These are phyloP conservation scores for Acacia crassicarpa DNA, from an alignment of 306 rosid species.

Conservation along the genomic window DNA sequence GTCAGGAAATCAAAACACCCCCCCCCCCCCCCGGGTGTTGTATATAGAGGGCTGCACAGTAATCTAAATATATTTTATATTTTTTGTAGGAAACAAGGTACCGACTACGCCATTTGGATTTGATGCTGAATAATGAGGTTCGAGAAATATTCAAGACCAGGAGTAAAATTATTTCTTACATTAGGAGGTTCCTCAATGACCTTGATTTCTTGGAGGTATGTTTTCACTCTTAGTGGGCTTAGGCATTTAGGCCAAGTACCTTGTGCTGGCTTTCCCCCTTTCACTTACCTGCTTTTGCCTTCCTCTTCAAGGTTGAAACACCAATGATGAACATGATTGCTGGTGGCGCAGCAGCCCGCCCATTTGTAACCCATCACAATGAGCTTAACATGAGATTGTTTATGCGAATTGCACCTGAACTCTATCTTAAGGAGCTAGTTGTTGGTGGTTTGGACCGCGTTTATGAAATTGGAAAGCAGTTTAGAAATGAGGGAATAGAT, in stretches of 20 bases:
- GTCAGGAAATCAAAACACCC: neutral
- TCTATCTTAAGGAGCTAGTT: slow-evolving; percentile 86
- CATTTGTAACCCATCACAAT: slow-evolving; percentile 89
- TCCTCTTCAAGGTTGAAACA: slow-evolving; percentile 76
- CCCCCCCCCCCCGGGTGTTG: too few relatives aligned
- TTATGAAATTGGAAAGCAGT: slow-evolving; percentile 97
- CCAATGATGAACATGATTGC: slow-evolving; percentile 99
- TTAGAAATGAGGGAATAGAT: slow-evolving; percentile 97
- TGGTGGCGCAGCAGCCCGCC: slow-evolving; percentile 97
- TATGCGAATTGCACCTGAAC: slow-evolving; percentile 97
- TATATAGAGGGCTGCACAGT: neutral
- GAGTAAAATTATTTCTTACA: slow-evolving; percentile 57
- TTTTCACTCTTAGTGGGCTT: slow-evolving; percentile 14
- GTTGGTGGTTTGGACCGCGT: slow-evolving; percentile 98
- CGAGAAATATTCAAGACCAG: slow-evolving; percentile 86
- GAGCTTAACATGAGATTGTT: slow-evolving; percentile 82
- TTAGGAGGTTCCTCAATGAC: slow-evolving; percentile 70
- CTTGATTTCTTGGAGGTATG: slow-evolving; percentile 94
- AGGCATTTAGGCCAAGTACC: slow-evolving; percentile 1
- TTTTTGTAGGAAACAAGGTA: slow-evolving; percentile 83
- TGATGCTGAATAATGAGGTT: slow-evolving; percentile 82
- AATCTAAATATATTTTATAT: neutral
- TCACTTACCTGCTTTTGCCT: slow-evolving; percentile 26
- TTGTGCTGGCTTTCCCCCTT: neutral
- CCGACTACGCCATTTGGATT: slow-evolving; percentile 82